phyloP scores from a whole-genome alignment of 2,329 filamentous ascomycete species.

The Fusarium kyushuense region DNA sequence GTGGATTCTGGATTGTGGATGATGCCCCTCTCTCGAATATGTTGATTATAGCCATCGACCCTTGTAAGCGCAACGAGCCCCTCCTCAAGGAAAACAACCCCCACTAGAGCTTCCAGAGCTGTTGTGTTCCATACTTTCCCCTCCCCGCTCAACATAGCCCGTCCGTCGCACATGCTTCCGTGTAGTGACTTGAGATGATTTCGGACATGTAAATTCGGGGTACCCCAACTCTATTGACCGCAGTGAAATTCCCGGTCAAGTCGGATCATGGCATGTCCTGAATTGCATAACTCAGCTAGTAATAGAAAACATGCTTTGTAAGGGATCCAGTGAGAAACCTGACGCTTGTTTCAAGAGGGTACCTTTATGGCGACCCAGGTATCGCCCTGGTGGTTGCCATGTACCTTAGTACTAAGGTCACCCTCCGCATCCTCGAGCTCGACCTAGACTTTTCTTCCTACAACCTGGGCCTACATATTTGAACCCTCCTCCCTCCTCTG shows the following conservation, averaged over 20 bases:
- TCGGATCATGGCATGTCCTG: conserved; percentile 20
- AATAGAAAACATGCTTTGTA: conserved; percentile 9
- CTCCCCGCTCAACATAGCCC: conserved; percentile 34
- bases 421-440: conserved; percentile 29
- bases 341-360: conserved; percentile 22
- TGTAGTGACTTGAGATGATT: conserved; percentile 23
- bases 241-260: conserved; percentile 20
- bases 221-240: conserved; percentile 7
- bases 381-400: conserved; percentile 32
- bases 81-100: conserved; percentile 17
- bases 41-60: conserved; percentile 29
- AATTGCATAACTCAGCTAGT: not conserved
- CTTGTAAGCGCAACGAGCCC: conserved; percentile 30
- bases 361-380: conserved; percentile 14
- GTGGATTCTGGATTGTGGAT: conserved; percentile 38
- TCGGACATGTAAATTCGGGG: conserved; percentile 39
- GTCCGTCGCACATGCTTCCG: conserved; percentile 36
- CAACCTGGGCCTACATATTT: conserved; percentile 28
- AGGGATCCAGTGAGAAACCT: conserved; percentile 11
- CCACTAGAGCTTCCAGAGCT: conserved; percentile 39
- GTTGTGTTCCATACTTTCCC: conserved; percentile 27
- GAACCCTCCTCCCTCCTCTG: conserved; percentile 42
- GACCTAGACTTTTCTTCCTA: conserved; percentile 20
- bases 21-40: conserved; percentile 36
- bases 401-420: conserved; percentile 2